Evolutionary conservation across 2,329 filamentous ascomycete species (phyloP), one percentile per base, ranked within the genome.

Genomic region (Rosellinia necatrix): DNA sequence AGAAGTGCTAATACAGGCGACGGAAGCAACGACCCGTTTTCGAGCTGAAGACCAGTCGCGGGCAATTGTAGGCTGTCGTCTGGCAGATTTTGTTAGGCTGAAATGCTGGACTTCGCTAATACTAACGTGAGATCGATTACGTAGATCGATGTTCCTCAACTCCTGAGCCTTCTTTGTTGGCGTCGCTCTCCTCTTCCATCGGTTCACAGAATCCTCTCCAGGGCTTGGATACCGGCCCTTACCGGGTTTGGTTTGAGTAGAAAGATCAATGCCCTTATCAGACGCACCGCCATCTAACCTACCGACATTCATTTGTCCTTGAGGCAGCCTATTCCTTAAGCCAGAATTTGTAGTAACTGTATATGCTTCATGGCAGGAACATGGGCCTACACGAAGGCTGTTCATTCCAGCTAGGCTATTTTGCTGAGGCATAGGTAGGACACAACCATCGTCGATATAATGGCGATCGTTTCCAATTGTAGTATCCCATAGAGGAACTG

Each of bases 1-100:
- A 12, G 86, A 84, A 5, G 89, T 91, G 64, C 89, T 91, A 62
- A 88, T 75, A 67, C 90, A 92, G 8, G 88, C 85, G 55, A 91
- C 82, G 3, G 78, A 72, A 3, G 90, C 89, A 21, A 85, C 81
- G 58, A 89, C 83, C 56, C 87, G 76, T 71, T 92, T 93, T 61
- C 87, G 83, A 17, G 74, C 69, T 6, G 79, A 77, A 10, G 82
- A 84, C 90, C 83, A 93, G 64, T 92, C 87, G 67, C 89, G 81
- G 25, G 89, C 88, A 65, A 91, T 85, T 0, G 85, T 84, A 0
- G 86, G 84, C 56, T 86, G 82, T 22, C 82, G 78, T 59, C 79
- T 82, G 63, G 86, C 81, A 6, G 80, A 80, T 59, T 76, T 78
- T 40, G 76, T 72, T 49, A 85, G 70, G 59, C 75, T 84, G 70